phyloP scores from a whole-genome alignment of 1,284 basidiomycete genomes.

The Exobasidium cylindrosporum region DNA sequence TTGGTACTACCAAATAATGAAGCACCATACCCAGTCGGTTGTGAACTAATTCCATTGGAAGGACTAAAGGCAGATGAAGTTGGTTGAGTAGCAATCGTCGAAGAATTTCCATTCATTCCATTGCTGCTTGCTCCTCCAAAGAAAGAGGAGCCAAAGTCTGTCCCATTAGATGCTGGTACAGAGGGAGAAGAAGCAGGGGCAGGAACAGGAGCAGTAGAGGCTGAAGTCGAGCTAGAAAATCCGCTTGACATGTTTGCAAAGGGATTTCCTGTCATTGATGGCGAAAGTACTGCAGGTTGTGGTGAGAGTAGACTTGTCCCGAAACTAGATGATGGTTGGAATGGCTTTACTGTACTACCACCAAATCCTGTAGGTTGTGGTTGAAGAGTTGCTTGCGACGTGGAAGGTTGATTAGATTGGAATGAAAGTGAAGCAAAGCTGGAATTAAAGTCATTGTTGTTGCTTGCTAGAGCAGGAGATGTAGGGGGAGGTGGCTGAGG shows the following conservation, averaged over 20 bases:
- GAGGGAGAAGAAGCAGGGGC: not conserved
- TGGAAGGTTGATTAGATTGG: slow-evolving; percentile 12
- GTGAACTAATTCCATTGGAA: not conserved
- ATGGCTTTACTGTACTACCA: slow-evolving; percentile 29
- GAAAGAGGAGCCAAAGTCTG: not conserved
- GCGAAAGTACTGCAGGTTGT: slow-evolving; percentile 9
- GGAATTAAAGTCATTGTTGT: slow-evolving; percentile 18
- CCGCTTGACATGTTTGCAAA: slow-evolving; percentile 23
- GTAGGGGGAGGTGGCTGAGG: slow-evolving; percentile 13
- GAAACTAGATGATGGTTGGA: slow-evolving; percentile 41
- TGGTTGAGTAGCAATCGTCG: not conserved
- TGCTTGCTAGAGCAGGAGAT: not conserved
- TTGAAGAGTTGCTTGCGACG: slow-evolving; percentile 20
- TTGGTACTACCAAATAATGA: not conserved
- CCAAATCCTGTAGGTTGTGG: slow-evolving; percentile 42
- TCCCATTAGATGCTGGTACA: not conserved
- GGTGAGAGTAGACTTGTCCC: slow-evolving; percentile 30
- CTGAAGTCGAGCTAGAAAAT: too few relatives aligned
- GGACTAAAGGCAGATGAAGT: too few relatives aligned
- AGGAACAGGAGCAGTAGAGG: too few relatives aligned
- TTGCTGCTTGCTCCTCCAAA: not conserved
- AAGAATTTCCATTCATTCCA: not conserved
- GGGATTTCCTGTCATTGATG: slow-evolving; percentile 37
- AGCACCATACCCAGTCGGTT: not conserved
- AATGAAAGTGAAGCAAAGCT: slow-evolving; percentile 32